A percentile compares a stretch with the other conserved stretches of the same genome.
Evolutionary conservation across 2,329 filamentous ascomycete genomes (phyloP).

Genomic region (Colletotrichum simmondsii): DNA sequence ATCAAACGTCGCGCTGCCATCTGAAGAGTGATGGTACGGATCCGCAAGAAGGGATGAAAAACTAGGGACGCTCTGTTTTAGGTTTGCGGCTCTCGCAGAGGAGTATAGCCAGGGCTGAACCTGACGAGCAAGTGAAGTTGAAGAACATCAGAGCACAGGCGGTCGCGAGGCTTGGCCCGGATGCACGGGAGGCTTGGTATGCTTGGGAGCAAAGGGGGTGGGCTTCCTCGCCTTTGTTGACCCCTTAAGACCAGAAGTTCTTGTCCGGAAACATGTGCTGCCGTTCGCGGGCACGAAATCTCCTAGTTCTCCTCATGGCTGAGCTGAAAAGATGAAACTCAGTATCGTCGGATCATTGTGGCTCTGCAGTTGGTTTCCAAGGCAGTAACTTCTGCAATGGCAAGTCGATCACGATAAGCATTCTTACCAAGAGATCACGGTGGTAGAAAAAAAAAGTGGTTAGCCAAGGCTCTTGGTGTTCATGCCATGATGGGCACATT

Average conservation of each 20-base stretch:
- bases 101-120: slow-evolving; percentile 26
- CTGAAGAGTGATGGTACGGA: slow-evolving; percentile 18
- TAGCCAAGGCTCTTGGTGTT: not conserved
- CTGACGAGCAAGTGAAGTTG: not conserved
- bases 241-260: slow-evolving; percentile 15
- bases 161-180: slow-evolving; percentile 10
- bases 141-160: not conserved
- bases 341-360: not conserved
- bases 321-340: slow-evolving; percentile 18
- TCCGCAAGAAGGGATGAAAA: slow-evolving; percentile 21
- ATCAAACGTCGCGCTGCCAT: slow-evolving; percentile 12
- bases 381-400: not conserved
- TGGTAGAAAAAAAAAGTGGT: too few relatives aligned
- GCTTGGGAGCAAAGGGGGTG: slow-evolving; percentile 15
- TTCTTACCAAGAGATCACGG: not conserved
- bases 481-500: not conserved
- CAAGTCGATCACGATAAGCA: not conserved
- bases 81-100: slow-evolving; percentile 33
- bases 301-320: not conserved
- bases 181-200: slow-evolving; percentile 1
- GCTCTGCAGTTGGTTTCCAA: not conserved
- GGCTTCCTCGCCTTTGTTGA: not conserved
- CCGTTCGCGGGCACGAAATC: not conserved
- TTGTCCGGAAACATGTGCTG: slow-evolving; percentile 18
- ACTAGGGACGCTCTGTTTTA: slow-evolving; percentile 27